These are phyloP conservation scores for Lachnellula arida DNA, from an alignment of 2,329 filamentous ascomycete species.

Conservation along the genomic window DNA sequence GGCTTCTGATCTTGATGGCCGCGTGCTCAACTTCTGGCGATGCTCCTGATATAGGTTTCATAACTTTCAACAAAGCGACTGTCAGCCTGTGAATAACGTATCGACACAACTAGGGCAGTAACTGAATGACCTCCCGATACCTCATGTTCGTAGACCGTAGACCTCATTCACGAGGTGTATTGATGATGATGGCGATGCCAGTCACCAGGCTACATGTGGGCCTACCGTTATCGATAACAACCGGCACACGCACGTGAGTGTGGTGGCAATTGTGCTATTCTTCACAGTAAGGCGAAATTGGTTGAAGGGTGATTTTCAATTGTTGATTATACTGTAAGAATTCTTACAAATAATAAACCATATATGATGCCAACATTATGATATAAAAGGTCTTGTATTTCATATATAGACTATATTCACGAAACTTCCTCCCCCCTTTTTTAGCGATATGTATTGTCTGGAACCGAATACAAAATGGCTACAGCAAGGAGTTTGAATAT, in stretches of 20 bases:
- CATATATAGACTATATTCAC: too few species aligned
- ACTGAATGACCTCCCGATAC: background rate
- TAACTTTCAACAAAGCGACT: conserved; percentile 11
- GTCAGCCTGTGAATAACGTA: background rate
- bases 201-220: background rate
- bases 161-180: background rate
- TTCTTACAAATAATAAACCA: too few species aligned
- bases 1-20: conserved; percentile 21
- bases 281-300: background rate
- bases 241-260: background rate
- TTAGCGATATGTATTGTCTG: too few species aligned
- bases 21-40: conserved; percentile 23
- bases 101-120: background rate
- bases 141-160: background rate
- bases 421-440: too few species aligned
- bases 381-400: too few species aligned
- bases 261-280: background rate
- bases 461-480: too few species aligned
- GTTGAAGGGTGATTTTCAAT: background rate
- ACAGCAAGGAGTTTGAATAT: too few species aligned
- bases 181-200: background rate
- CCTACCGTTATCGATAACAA: conserved; percentile 2
- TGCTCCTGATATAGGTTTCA: conserved; percentile 14
- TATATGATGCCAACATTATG: too few species aligned
- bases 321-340: too few species aligned